Percentiles rank a stretch among this genome's conserved stretches.
Evolutionary conservation across 177 flowering plant genomes (phyloP).

Genomic region (Vitis hybrid): DNA sequence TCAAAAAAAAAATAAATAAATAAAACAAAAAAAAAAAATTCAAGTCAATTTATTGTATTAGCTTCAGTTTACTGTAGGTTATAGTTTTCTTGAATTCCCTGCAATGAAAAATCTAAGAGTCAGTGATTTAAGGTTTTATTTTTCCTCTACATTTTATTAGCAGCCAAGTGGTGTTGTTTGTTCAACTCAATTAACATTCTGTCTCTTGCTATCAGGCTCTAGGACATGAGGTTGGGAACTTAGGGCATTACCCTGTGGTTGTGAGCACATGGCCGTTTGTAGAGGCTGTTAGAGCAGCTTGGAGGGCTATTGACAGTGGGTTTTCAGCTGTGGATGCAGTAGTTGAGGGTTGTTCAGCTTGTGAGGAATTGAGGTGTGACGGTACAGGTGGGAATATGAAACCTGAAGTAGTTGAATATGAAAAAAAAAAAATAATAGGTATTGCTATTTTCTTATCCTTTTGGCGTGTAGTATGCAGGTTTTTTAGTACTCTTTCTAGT

Average conservation of each 20-base stretch:
- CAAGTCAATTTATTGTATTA: no score
- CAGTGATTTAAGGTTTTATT: no score
- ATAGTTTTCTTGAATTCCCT: no score
- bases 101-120: no score
- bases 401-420: neutral
- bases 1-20: no score
- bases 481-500: neutral
- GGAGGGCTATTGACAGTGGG: constrained; percentile 73
- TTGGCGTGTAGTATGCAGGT: neutral
- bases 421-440: no score
- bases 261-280: constrained; percentile 96
- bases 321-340: constrained; percentile 78
- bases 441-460: neutral
- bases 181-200: neutral
- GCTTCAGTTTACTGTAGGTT: no score
- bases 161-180: no score
- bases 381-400: constrained; percentile 67
- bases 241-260: constrained; percentile 58
- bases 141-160: constrained; percentile 8
- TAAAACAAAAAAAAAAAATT: no score
- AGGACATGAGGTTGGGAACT: constrained; percentile 28
- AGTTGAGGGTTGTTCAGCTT: constrained; percentile 91
- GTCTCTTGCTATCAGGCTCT: constrained; percentile 31
- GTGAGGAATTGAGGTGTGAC: constrained; percentile 90
- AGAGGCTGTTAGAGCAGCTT: constrained; percentile 88